A percentile compares a stretch with the other conserved stretches of the same genome.
phyloP scores from a whole-genome alignment of 2,329 filamentous ascomycete species.

The Penicillium janthinellum region DNA sequence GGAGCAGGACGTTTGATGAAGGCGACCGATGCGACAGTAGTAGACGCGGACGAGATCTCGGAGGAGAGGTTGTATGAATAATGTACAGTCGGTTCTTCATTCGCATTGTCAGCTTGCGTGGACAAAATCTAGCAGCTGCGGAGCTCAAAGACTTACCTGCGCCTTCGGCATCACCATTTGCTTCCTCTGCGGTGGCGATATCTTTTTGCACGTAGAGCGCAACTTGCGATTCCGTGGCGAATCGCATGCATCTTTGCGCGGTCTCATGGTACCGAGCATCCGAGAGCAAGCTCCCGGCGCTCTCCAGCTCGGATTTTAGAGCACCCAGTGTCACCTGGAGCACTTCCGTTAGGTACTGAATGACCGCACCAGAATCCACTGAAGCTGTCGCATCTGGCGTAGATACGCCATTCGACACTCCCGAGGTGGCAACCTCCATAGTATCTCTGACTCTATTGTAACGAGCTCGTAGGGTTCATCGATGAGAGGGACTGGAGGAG shows the following conservation, averaged over 20 bases:
- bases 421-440: conserved; percentile 44
- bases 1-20: conserved; percentile 87
- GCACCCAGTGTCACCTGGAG: conserved; percentile 75
- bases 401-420: conserved; percentile 39
- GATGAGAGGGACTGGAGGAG: conserved; percentile 25
- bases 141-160: conserved; percentile 39
- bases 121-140: not conserved
- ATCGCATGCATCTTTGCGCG: conserved; percentile 81
- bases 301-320: conserved; percentile 75
- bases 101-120: conserved; percentile 8
- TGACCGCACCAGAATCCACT: conserved; percentile 67
- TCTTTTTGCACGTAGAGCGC: conserved; percentile 90
- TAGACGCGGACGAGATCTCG: conserved; percentile 73
- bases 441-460: conserved; percentile 29
- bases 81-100: conserved; percentile 34
- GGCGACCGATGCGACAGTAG: conserved; percentile 83
- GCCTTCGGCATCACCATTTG: conserved; percentile 40
- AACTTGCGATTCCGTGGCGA: conserved; percentile 83
- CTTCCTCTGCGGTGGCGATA: conserved; percentile 57
- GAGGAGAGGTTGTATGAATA: conserved; percentile 80
- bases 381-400: conserved; percentile 34
- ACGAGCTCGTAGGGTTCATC: conserved; percentile 33
- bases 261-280: conserved; percentile 73
- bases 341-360: conserved; percentile 72
- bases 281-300: conserved; percentile 79